These are phyloP conservation scores for Globisporangium radiosum DNA, from an alignment of 352 stramenopile genomes.

Conservation along the genomic window DNA sequence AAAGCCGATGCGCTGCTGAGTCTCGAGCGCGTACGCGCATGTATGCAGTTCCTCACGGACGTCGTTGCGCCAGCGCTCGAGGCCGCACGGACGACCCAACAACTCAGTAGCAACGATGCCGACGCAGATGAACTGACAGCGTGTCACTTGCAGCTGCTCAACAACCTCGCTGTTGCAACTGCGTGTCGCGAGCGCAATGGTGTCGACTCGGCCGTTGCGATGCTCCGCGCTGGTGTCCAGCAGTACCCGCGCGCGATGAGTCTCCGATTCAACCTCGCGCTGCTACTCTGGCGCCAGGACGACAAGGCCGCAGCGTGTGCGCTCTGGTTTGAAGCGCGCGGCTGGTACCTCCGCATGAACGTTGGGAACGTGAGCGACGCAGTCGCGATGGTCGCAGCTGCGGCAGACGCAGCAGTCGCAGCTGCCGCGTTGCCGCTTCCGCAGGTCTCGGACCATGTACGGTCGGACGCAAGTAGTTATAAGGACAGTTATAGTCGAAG, in stretches of 20 bases:
- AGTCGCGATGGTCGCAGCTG: constrained; percentile 13
- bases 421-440: constrained; percentile 3
- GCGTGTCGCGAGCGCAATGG: constrained; percentile 27
- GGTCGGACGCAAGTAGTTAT: constrained; percentile 1
- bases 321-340: constrained; percentile 65
- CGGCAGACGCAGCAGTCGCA: constrained; percentile 23
- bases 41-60: constrained; percentile 29
- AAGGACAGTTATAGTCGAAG: no score
- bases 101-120: constrained; percentile 2
- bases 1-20: constrained; percentile 72
- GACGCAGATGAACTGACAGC: constrained; percentile 20
- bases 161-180: constrained; percentile 61
- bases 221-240: constrained; percentile 36
- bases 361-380: constrained; percentile 15
- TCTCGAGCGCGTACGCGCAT: constrained; percentile 64
- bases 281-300: constrained; percentile 62
- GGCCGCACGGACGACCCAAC: not conserved
- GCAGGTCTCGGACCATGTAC: constrained; percentile 40
- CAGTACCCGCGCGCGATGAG: constrained; percentile 33
- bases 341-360: constrained; percentile 37
- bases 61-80: constrained; percentile 21
- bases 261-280: constrained; percentile 64
- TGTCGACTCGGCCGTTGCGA: constrained; percentile 27
- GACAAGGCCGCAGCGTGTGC: constrained; percentile 40
- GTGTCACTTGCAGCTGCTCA: constrained; percentile 56